Percentiles rank a stretch among this genome's conserved stretches.
Conservation (phyloP, 1,139 yeast genomes). For the Yamadazyma jaroonii region DNA sequence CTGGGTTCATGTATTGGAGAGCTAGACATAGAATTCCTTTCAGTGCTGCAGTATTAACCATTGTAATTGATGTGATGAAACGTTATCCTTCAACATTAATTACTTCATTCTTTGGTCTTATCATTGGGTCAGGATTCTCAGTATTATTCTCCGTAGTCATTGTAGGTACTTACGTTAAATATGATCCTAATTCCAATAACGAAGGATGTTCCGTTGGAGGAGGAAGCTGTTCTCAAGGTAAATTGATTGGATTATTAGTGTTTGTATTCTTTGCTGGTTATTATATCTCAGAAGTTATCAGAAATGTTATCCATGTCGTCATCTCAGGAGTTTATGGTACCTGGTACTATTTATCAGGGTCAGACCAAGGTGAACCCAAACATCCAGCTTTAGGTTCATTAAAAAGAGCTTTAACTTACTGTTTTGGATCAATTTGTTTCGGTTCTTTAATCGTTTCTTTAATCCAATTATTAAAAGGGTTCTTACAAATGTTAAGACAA, state of each 20-base stretch:
- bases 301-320: conserved; percentile 81
- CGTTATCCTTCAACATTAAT: conserved; percentile 66
- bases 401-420: conserved; percentile 77
- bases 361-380: conserved; percentile 79
- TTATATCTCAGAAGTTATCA: conserved; percentile 80
- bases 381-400: conserved; percentile 83
- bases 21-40: conserved; percentile 68
- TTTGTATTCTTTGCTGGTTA: conserved; percentile 83
- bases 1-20: conserved; percentile 74
- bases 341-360: conserved; percentile 79
- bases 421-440: conserved; percentile 87
- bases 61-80: conserved; percentile 74
- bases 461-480: conserved; percentile 57
- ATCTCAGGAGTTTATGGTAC: conserved; percentile 86
- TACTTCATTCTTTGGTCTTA: conserved; percentile 62
- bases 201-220: conserved; percentile 47
- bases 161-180: conserved; percentile 76
- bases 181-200: conserved; percentile 40
- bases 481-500: conserved; percentile 44
- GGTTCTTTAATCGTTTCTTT: conserved; percentile 82
- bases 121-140: conserved; percentile 63
- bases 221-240: conserved; percentile 66
- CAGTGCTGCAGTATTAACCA: conserved; percentile 70
- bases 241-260: conserved; percentile 63
- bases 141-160: conserved; percentile 64